Base-by-base conservation (phyloP, 352 stramenopile genomes). In the Phytophthora litchii region DNA sequence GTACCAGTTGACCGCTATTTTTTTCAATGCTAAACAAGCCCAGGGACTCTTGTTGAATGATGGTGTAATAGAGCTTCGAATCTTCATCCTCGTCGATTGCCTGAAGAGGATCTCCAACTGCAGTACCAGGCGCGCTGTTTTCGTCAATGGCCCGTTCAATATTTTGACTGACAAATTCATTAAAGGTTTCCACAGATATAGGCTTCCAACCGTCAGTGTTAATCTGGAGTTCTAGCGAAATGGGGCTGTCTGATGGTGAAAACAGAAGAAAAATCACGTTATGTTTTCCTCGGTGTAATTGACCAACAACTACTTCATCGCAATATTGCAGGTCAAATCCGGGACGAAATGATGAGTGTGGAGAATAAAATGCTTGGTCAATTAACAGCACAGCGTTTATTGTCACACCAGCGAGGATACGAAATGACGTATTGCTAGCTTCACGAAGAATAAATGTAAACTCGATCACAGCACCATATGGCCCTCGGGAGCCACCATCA, bases 81-180 rank as follows among this genome's bases (percentile, higher is more conserved):
- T 31, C 4, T 20, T n/a, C 11, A 50, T 72, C 64, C 23, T 64
- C 31, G 37, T 72, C 64, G 32, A 68, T 59, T 1, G 64, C 57
- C 7, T 60, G 38, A 41, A 72, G 3, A 21, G 51, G 29, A 19
- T 32, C 6, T 21, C 57, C 64, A 36, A 56, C 57, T 8, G 19
- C 1, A 10, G 46, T 53, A 4, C 58, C 57, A 43, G 41, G 35
- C 7, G 19, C 5, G 31, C 64, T 68, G 31, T 72, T 67, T 46
- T 72, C 63, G 11, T 14, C 7, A 19, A 72, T 67, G 1, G 40
- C 54, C n/a, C 42, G 25, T 32, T 50, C 29, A 27, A 64, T 62
- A 10, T n/a, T 5, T 36, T 20, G 6, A 20, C 12, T 54, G 4
- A 34, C 35, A 36, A 68, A 0, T 0, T 12, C 9, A 35, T 56